Conservation (phyloP, 2,329 filamentous ascomycete species). For the Camillea tinctor region DNA sequence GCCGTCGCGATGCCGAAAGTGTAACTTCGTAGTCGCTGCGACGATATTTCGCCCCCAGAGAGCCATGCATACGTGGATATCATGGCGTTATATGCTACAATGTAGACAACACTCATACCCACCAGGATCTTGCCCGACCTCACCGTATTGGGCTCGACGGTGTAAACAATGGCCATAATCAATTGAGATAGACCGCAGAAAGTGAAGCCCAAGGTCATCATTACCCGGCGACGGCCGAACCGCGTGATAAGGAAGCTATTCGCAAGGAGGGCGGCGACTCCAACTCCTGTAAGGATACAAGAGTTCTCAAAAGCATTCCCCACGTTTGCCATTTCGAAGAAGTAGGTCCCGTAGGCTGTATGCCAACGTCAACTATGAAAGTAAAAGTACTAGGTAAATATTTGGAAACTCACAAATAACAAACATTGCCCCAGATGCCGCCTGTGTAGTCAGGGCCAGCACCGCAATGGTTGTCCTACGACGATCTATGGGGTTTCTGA, state of each 20-base stretch:
- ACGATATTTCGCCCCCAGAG: conserved; percentile 55
- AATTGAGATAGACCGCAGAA: conserved; percentile 55
- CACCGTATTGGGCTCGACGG: conserved; percentile 37
- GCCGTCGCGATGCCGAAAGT: conserved; percentile 56
- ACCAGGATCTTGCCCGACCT: conserved; percentile 48
- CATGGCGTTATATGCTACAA: conserved; percentile 53
- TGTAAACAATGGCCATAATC: conserved; percentile 52
- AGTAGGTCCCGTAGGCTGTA: conserved; percentile 55
- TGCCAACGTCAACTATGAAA: conserved; percentile 6
- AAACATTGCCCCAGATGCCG: conserved; percentile 55
- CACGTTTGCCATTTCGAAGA: conserved; percentile 59
- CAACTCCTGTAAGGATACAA: conserved; percentile 53
- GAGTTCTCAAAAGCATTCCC: conserved; percentile 55
- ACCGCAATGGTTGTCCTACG: conserved; percentile 49
- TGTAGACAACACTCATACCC: conserved; percentile 52
- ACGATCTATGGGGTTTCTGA: conserved; percentile 50
- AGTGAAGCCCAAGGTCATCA: conserved; percentile 50
- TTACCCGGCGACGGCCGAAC: conserved; percentile 51
- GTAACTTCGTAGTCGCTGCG: conserved; percentile 54
- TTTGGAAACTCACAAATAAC: conserved; percentile 45
- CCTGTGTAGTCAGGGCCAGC: conserved; percentile 48
- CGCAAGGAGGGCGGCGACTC: conserved; percentile 53
- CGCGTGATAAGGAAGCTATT: conserved; percentile 53
- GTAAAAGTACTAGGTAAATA: background rate
- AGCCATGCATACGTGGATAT: conserved; percentile 58